Percentiles rank a stretch among this genome's conserved stretches.
phyloP scores from a whole-genome alignment of 192 early-diverging fungal species.

The Rhizoclosmatium sp. region DNA sequence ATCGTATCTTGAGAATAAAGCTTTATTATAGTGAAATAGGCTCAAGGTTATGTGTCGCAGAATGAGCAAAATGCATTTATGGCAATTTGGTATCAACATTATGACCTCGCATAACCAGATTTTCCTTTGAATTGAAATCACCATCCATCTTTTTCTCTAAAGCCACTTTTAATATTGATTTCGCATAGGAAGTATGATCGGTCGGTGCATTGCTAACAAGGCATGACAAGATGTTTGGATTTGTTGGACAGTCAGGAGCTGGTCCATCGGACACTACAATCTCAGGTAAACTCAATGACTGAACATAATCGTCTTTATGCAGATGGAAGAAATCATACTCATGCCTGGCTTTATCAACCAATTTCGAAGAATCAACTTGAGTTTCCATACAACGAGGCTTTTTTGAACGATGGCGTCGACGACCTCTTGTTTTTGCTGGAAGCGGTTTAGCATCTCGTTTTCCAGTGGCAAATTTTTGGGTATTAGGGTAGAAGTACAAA shows the following conservation, averaged over 20 bases:
- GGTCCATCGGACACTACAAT: neutral
- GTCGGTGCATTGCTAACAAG: neutral
- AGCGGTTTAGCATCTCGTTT: no score
- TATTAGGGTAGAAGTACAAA: conserved; percentile 21
- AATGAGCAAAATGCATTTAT: no score
- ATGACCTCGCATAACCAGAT: neutral
- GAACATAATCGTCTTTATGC: neutral
- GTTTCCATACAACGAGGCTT: neutral
- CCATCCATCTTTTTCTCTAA: neutral
- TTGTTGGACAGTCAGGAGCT: neutral
- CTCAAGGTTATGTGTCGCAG: no score
- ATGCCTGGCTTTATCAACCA: neutral
- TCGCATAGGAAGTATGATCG: no score
- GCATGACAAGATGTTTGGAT: neutral
- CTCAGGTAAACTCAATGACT: neutral
- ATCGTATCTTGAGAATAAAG: no score
- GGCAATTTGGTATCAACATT: neutral
- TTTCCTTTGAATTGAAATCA: neutral
- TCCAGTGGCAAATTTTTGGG: no score
- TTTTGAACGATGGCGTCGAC: neutral
- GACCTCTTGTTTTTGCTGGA: no score
- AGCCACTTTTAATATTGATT: no score
- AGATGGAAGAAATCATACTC: conserved; percentile 3
- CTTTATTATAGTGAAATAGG: no score
- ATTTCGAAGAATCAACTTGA: neutral